phyloP scores from a whole-genome alignment of 2,329 filamentous ascomycete genomes.

The Penicillium sp. region DNA sequence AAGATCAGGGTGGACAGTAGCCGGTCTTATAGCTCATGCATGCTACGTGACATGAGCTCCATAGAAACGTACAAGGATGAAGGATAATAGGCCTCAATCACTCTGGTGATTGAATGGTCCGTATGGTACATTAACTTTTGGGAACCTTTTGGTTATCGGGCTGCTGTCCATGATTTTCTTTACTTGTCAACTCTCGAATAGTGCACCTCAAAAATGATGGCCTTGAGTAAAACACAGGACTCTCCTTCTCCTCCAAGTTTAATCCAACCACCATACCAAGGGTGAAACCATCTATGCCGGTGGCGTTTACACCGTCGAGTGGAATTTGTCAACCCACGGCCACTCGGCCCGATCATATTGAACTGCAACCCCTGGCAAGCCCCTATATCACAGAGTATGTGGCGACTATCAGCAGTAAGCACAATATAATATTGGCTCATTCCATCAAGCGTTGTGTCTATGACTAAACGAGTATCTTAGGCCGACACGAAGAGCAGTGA shows the following conservation, averaged over 20 bases:
- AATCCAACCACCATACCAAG: neutral
- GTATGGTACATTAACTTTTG: neutral
- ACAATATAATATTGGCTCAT: neutral
- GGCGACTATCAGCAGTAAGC: neutral
- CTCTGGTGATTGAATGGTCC: neutral
- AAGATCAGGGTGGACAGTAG: no score
- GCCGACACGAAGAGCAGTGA: neutral
- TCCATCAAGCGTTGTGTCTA: neutral
- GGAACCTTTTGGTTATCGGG: neutral
- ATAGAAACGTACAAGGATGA: neutral
- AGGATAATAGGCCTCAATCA: slow-evolving; percentile 6
- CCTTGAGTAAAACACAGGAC: no score
- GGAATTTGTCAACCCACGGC: neutral
- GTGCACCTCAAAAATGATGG: neutral
- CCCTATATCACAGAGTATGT: neutral
- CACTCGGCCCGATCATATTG: neutral
- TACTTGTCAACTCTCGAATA: neutral
- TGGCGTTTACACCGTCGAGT: neutral
- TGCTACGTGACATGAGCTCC: neutral
- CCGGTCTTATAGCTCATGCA: neutral
- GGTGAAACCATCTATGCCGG: neutral
- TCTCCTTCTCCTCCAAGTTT: neutral
- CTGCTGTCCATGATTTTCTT: neutral
- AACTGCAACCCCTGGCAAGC: neutral
- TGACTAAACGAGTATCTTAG: neutral